Evolutionary conservation across 768 basidiomycete genomes (phyloP).

Genomic region (Suillus alpinus): DNA sequence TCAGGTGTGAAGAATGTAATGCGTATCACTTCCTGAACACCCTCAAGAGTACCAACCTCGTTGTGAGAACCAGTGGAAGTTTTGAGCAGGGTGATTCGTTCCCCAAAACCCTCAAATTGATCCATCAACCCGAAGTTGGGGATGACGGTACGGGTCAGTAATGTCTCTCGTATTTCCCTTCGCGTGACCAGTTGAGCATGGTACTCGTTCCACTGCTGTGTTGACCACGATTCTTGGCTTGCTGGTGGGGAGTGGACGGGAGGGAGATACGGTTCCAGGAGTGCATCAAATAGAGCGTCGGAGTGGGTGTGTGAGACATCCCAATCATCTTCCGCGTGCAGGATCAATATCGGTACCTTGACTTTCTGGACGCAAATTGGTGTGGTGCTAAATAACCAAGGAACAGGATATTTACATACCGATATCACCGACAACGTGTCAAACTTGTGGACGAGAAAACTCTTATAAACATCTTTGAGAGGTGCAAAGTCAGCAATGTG

Average conservation of each 20-base stretch:
- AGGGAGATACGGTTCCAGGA: slow-evolving; percentile 65
- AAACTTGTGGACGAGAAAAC: slow-evolving; percentile 54
- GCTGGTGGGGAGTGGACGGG: slow-evolving; percentile 36
- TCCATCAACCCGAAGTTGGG: slow-evolving; percentile 51
- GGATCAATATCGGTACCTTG: slow-evolving; percentile 65
- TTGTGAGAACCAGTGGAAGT: slow-evolving; percentile 59
- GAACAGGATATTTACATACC: slow-evolving; percentile 36
- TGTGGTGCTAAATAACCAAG: background rate
- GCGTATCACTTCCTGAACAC: slow-evolving; percentile 62
- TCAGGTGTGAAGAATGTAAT: background rate
- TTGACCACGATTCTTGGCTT: slow-evolving; percentile 26
- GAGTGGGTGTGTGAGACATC: slow-evolving; percentile 76
- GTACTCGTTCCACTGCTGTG: slow-evolving; percentile 46
- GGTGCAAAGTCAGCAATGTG: slow-evolving; percentile 1
- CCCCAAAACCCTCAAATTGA: slow-evolving; percentile 44
- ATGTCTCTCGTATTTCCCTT: slow-evolving; percentile 36
- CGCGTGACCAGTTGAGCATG: slow-evolving; percentile 39
- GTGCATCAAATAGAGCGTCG: slow-evolving; percentile 59
- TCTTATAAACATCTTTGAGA: slow-evolving; percentile 48
- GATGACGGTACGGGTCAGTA: slow-evolving; percentile 46
- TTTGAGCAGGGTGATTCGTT: slow-evolving; percentile 56
- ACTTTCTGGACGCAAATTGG: slow-evolving; percentile 45
- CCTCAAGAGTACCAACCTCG: slow-evolving; percentile 57
- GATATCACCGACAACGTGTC: slow-evolving; percentile 61
- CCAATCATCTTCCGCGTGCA: slow-evolving; percentile 71